Evolutionary conservation across 345 rosid species (phyloP), one percentile per base, ranked within the genome.

Genomic region (Aethionema arabicum): DNA sequence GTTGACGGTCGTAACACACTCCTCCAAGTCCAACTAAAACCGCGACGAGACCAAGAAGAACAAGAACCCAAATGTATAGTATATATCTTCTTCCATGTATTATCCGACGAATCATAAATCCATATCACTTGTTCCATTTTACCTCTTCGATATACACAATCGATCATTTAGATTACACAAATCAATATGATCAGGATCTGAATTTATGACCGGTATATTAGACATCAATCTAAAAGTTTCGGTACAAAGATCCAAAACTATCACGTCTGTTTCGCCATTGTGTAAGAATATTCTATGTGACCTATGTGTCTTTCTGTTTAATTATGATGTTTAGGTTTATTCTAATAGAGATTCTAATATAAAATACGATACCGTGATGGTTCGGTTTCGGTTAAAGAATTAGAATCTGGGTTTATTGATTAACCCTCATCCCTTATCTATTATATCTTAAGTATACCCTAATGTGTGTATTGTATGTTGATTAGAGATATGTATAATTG

Each of bases 41-140:
- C 38, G 4, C 4, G 3, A 35, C 7, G 38, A 5, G 7, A 8
- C 38, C 31, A 16, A 16, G 8, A 35, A 9, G 43, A 13, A 55
- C 15, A 36, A 53, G 43, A 36, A 36, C 14, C 10, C 56, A 14
- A 37, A 38, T 55, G 15, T 55, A 56, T 40, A 4, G n/a, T 29
- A 56, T 40, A 40, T 15, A 40, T 12, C 48, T 56, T 52, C 52
- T 63, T 59, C 59, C 59, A 63, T 6, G 31, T 29, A 43, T 53
- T 32, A 16, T 64, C 36, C 2, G 27, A 52, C 52, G 52, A 33
- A 32, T 41, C 53, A 43, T 52, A 53, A 6, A 51, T 53, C 68
- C 68, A 64, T 16, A 64, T 43, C 2, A 21, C 27, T 21, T 21
- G 27, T 21, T 21, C 27, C 27, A 21, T 21, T 21, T 21, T 21